Conservation (phyloP, 2,329 filamentous ascomycete genomes). For the Penicillium freii region DNA sequence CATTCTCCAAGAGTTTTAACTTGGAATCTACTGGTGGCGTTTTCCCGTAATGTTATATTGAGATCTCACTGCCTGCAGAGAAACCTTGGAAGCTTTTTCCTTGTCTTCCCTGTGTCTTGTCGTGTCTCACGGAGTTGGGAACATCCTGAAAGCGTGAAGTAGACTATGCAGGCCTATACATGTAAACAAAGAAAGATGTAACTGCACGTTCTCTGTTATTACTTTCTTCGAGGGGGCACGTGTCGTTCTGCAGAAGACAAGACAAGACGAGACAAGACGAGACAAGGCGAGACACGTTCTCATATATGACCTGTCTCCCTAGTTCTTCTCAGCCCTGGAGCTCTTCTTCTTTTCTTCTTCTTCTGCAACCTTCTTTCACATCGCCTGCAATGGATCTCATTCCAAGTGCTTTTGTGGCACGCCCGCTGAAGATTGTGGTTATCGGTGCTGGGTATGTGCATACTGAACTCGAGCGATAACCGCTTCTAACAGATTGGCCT, state of each 20-base stretch:
- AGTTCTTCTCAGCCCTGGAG: not conserved
- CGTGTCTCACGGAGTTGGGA: not conserved
- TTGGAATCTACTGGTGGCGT: not conserved
- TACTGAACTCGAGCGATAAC: not conserved
- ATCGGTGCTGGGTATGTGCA: conserved; percentile 10
- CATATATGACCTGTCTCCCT: not conserved
- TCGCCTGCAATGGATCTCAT: conserved; percentile 2
- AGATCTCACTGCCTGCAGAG: not conserved
- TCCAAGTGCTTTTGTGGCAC: conserved; percentile 6
- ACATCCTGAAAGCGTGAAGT: not conserved
- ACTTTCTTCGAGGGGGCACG: not conserved
- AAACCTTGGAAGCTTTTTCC: not conserved
- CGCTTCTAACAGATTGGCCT: not conserved
- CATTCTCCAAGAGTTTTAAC: not conserved
- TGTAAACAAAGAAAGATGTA: not conserved
- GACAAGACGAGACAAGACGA: not conserved
- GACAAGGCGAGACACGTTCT: not conserved
- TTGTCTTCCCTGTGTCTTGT: not conserved
- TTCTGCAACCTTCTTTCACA: not conserved
- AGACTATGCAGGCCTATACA: no score
- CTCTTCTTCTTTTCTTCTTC: not conserved
- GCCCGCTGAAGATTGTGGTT: conserved; percentile 8
- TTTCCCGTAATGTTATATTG: not conserved
- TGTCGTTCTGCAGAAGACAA: not conserved
- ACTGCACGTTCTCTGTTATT: not conserved